phyloP scores from a whole-genome alignment of 352 stramenopile species.

The Phytopythium delawarense region DNA sequence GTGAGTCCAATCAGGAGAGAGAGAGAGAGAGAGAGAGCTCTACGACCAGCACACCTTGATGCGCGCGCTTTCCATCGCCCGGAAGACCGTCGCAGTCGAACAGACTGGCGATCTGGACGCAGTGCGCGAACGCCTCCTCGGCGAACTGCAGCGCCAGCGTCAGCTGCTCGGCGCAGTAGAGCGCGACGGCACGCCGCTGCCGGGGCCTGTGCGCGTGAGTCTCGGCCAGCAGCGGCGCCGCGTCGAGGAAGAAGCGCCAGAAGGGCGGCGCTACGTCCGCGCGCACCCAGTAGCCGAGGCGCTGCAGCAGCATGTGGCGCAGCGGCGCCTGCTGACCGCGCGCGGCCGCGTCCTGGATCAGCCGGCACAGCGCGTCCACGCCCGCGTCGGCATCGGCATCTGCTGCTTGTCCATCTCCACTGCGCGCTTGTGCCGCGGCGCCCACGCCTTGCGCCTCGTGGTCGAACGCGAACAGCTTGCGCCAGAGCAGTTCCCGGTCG shows the following conservation, averaged over 20 bases:
- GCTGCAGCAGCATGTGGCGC: slow-evolving; percentile 56
- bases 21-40: too few species aligned
- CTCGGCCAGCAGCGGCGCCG: slow-evolving; percentile 14
- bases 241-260: slow-evolving; percentile 51
- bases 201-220: neutral
- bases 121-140: slow-evolving; percentile 65
- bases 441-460: slow-evolving; percentile 11
- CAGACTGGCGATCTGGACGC: slow-evolving; percentile 57
- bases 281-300: slow-evolving; percentile 59
- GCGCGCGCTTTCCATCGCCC: neutral
- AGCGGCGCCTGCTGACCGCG: slow-evolving; percentile 33
- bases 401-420: neutral
- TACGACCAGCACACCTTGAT: too few species aligned
- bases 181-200: slow-evolving; percentile 26
- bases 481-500: slow-evolving; percentile 58
- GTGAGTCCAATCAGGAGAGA: neutral
- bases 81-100: slow-evolving; percentile 26
- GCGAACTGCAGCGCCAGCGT: slow-evolving; percentile 69
- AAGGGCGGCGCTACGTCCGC: slow-evolving; percentile 58
- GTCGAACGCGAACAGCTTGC: slow-evolving; percentile 68
- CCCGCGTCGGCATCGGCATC: slow-evolving; percentile 2
- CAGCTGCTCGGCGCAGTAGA: slow-evolving; percentile 61
- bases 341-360: slow-evolving; percentile 36
- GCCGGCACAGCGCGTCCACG: slow-evolving; percentile 19
- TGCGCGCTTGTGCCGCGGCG: neutral